Conservation (phyloP, 495 filamentous ascomycete genomes). For the Astrocystis sublimbata region DNA sequence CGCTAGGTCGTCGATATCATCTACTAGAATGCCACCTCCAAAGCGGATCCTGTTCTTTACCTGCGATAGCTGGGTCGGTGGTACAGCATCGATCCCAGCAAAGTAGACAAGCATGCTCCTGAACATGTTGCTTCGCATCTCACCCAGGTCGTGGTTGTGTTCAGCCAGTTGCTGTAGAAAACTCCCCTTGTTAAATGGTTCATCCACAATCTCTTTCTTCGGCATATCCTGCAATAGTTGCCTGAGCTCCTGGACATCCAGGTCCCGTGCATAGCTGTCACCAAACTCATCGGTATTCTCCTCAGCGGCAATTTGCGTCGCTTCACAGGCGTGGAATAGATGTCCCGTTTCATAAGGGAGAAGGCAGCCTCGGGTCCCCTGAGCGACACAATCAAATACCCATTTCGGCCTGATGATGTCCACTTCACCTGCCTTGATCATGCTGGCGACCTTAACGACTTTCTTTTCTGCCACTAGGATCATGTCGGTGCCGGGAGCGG, state of each 20-base stretch:
- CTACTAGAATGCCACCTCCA: constrained; percentile 57
- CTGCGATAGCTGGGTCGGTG: constrained; percentile 26
- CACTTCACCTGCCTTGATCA: constrained; percentile 66
- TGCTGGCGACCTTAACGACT: constrained; percentile 80
- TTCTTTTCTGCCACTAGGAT: constrained; percentile 80
- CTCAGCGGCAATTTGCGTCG: constrained; percentile 29
- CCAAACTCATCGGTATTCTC: constrained; percentile 70
- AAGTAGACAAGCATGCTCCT: constrained; percentile 60
- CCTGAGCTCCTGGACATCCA: constrained; percentile 64
- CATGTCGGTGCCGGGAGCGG: constrained; percentile 59
- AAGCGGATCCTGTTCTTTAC: constrained; percentile 59
- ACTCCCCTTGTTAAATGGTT: constrained; percentile 36
- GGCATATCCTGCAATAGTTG: constrained; percentile 54
- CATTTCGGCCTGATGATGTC: constrained; percentile 80
- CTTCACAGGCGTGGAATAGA: constrained; percentile 44
- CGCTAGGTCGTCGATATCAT: constrained; percentile 45
- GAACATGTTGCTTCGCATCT: constrained; percentile 68
- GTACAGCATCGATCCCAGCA: constrained; percentile 27
- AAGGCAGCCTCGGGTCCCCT: constrained; percentile 58
- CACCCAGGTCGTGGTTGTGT: constrained; percentile 51
- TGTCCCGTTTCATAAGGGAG: constrained; percentile 72
- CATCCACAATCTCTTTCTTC: constrained; percentile 23
- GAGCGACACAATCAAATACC: constrained; percentile 79
- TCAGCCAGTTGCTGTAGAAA: constrained; percentile 58
- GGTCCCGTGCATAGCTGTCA: constrained; percentile 81